phyloP scores from a whole-genome alignment of 768 basidiomycete species.

The Agaricus sinodeliciosus region DNA sequence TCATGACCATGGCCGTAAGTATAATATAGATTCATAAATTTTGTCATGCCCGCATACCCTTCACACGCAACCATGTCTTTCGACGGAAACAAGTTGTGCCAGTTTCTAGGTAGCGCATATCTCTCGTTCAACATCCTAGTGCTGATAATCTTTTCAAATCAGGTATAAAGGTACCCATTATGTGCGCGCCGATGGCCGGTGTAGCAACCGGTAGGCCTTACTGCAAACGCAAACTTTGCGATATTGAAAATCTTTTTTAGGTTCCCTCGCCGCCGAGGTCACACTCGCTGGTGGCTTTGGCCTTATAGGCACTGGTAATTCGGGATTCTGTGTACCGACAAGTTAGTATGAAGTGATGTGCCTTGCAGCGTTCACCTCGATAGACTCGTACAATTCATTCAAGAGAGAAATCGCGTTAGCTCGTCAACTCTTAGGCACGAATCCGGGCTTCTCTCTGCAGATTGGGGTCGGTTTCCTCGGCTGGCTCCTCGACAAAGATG shows the following conservation, averaged over 20 bases:
- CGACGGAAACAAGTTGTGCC: background rate
- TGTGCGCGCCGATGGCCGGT: conserved; percentile 66
- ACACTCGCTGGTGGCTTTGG: conserved; percentile 70
- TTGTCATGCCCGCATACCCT: too few species aligned
- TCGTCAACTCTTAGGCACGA: conserved; percentile 33
- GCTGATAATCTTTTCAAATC: background rate
- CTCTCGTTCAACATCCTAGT: background rate
- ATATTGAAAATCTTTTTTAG: conserved; percentile 18
- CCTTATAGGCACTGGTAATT: conserved; percentile 58
- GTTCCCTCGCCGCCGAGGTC: conserved; percentile 51
- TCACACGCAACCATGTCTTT: conserved; percentile 1
- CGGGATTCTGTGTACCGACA: conserved; percentile 2
- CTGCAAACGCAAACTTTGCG: background rate
- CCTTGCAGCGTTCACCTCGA: conserved; percentile 38
- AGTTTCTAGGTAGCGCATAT: conserved; percentile 1
- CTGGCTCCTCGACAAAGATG: conserved; percentile 59
- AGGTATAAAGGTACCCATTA: conserved; percentile 55
- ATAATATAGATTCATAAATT: too few species aligned
- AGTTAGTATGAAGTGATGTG: background rate
- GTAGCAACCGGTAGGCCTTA: conserved; percentile 47
- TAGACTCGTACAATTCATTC: conserved; percentile 27
- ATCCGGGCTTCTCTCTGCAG: conserved; percentile 32
- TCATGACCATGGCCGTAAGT: too few species aligned
- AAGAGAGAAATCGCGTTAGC: conserved; percentile 46
- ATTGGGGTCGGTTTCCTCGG: conserved; percentile 73